Base-by-base conservation (phyloP, 1,284 basidiomycete genomes). In the Ustilago crameri region DNA sequence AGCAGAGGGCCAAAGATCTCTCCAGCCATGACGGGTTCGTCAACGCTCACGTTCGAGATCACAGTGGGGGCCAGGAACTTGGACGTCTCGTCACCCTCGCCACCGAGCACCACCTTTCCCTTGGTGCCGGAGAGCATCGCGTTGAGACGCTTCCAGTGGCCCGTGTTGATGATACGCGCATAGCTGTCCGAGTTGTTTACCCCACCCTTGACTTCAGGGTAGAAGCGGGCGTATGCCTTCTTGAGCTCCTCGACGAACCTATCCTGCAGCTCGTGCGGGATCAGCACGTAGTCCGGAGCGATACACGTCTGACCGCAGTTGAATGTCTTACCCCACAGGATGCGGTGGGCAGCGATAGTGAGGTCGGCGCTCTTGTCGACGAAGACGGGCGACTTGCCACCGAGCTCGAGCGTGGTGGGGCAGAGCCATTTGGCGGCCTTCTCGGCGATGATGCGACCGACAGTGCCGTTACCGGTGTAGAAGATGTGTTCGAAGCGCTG, bases 381-480 rank as follows among this genome's bases (percentile, higher is more conserved):
- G 74, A 94, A 87, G 14, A 90, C 91, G 1, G 93, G 93, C 18
- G 89, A 91, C 85, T 95, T 95, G 52, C 91, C 90, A 27, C 91
- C 90, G 9, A 91, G 87, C 84, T 84, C 93, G 44, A 94, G 88
- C 8, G 92, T 90, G 23, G 91, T 86, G 0, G 94, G 93, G 0
- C 93, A 93, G 18, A 96, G 85, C 54, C 90, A 89, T 84, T 94
- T 91, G 9, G 92, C 93, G 3, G 93, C 93, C 0, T 94, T 93
- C 0, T 87, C 84, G 9, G 91, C 89, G 10, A 97, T 88, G 61
- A 96, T 89, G 73, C 87, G 89, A 0, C 88, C 94, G 5, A 96
- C 89, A 18, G 86, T 86, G 51, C 89, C 88, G 45, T 90, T 89
- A 9, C 88, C 89, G 26, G 88, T 81, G 76, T 84, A 85, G 63